Conservation (phyloP, 148 eudicot species). For the Rhododendron ferrugineum region DNA sequence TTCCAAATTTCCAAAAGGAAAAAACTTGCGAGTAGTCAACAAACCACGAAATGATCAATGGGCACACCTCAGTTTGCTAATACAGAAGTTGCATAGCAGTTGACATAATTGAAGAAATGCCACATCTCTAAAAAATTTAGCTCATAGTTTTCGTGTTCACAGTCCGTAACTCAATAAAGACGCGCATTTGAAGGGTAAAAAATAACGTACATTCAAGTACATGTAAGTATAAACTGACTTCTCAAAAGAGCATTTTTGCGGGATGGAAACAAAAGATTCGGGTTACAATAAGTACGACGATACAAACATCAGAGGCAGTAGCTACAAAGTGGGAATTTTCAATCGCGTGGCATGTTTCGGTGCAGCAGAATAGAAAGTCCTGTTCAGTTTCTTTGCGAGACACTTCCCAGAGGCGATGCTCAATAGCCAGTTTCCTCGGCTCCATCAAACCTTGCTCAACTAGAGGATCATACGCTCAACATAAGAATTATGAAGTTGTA, state of each 20-base stretch:
- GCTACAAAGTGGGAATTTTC: neutral
- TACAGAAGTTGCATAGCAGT: neutral
- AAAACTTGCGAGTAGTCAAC: neutral
- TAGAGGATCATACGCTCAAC: slow-evolving; percentile 17
- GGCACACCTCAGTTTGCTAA: neutral
- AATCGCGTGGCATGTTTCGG: neutral
- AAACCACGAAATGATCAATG: neutral
- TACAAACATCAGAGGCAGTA: neutral
- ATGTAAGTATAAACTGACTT: neutral
- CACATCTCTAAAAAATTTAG: neutral
- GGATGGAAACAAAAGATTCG: too few species aligned
- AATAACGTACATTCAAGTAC: neutral
- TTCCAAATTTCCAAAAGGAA: neutral
- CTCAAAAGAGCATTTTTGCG: neutral
- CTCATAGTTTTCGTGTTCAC: neutral
- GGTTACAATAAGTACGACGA: neutral
- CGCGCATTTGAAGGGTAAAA: neutral
- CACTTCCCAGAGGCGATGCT: slow-evolving; percentile 61
- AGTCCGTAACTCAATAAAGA: neutral
- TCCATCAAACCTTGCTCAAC: slow-evolving; percentile 78
- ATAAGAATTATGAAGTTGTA: neutral
- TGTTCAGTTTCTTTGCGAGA: slow-evolving; percentile 49
- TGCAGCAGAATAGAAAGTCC: slow-evolving; percentile 8
- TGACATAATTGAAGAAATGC: neutral
- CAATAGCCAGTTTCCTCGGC: slow-evolving; percentile 69